phyloP scores from a whole-genome alignment of 352 stramenopile species.

The Phytophthora quininea region DNA sequence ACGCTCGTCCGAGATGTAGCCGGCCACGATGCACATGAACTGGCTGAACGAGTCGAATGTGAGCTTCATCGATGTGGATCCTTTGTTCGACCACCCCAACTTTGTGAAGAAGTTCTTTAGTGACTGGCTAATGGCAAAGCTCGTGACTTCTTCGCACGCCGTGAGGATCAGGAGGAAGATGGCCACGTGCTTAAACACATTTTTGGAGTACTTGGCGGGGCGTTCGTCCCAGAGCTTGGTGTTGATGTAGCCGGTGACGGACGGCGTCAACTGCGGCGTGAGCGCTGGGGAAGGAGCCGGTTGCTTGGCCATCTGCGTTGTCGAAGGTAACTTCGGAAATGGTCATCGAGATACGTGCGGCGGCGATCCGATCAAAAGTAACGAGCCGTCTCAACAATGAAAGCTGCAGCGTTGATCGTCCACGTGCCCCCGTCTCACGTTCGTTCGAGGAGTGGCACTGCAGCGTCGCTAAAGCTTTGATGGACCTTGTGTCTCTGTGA shows the following conservation, averaged over 20 bases:
- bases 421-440: too few species aligned
- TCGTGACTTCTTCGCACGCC: conserved; percentile 41
- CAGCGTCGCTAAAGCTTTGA: too few species aligned
- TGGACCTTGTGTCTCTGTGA: too few species aligned
- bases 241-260: too few species aligned
- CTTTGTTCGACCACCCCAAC: conserved; percentile 58
- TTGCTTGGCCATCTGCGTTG: not conserved
- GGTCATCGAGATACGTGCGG: not conserved
- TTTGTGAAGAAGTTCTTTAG: conserved; percentile 67
- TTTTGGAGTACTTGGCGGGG: conserved; percentile 42
- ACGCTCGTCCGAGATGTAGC: conserved; percentile 19
- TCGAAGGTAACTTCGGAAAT: not conserved
- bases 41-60: too few species aligned
- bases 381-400: too few species aligned
- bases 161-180: conserved; percentile 53
- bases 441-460: too few species aligned
- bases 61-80: too few species aligned
- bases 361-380: too few species aligned
- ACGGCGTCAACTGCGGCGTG: conserved; percentile 6
- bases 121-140: conserved; percentile 53
- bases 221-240: too few species aligned
- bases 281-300: conserved; percentile 4
- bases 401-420: too few species aligned
- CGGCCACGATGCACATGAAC: too few species aligned
- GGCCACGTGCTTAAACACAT: conserved; percentile 53